A percentile compares a stretch with the other conserved stretches of the same genome.
Evolutionary conservation across 129 eudicot genomes (phyloP).

Genomic region (Helianthus tuberosus): DNA sequence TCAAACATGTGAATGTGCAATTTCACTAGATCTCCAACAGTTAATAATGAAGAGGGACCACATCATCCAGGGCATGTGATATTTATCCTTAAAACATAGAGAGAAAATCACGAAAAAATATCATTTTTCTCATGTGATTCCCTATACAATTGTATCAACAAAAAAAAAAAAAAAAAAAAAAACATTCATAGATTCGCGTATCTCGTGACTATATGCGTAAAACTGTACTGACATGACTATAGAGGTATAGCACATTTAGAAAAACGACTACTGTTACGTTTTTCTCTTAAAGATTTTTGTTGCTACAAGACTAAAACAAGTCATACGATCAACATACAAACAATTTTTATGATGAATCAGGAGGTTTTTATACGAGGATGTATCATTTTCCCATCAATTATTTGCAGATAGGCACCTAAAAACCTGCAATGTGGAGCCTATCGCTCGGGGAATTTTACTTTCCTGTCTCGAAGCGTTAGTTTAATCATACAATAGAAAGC

Average conservation of each 20-base stretch:
- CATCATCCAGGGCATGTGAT: not conserved
- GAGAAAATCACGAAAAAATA: too few relatives aligned
- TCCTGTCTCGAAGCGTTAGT: constrained; percentile 5
- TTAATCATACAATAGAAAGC: constrained; percentile 11
- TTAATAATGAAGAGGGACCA: constrained; percentile 26
- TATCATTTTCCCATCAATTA: constrained; percentile 7
- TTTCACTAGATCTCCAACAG: constrained; percentile 29
- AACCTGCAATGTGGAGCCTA: constrained; percentile 27
- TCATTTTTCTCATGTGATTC: not conserved
- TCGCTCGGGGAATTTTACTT: constrained; percentile 17
- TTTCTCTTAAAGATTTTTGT: not conserved
- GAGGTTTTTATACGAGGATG: not conserved
- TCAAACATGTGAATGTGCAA: constrained; percentile 22
- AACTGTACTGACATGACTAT: not conserved
- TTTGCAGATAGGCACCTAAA: constrained; percentile 24
- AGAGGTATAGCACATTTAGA: not conserved
- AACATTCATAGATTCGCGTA: not conserved
- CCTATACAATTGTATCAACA: not conserved
- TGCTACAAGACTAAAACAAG: constrained; percentile 1
- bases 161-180: too few relatives aligned
- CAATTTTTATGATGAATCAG: not conserved
- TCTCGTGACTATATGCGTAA: not conserved
- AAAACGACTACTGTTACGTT: not conserved
- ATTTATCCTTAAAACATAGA: not conserved
- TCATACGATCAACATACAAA: not conserved